These are phyloP conservation scores for Chamaecyparis obtusa DNA, from an alignment of 75 land plant species.

Conservation along the genomic window DNA sequence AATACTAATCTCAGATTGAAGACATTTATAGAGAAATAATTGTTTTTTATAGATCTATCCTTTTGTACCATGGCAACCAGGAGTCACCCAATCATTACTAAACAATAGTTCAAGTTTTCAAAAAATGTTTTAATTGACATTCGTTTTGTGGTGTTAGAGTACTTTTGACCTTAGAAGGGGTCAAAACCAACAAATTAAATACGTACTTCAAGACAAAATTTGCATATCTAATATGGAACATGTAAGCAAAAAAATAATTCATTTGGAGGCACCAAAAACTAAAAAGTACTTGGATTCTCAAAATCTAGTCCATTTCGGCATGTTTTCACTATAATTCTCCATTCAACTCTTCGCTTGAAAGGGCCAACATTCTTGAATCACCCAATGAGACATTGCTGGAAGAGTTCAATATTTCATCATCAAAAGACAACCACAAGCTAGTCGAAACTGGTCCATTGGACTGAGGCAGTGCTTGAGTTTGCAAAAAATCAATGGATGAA, in stretches of 20 bases:
- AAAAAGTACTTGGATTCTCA: slow-evolving; percentile 54
- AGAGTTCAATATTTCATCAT: slow-evolving; percentile 41
- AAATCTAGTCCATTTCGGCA: slow-evolving; percentile 62
- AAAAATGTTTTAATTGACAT: neutral
- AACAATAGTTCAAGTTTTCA: neutral
- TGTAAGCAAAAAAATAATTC: neutral
- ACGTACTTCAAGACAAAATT: neutral
- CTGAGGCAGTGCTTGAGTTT: slow-evolving; percentile 17
- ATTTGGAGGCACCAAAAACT: neutral
- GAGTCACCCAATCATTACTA: too few species aligned
- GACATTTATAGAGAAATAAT: neutral
- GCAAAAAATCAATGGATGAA: slow-evolving; percentile 57
- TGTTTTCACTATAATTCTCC: slow-evolving; percentile 55
- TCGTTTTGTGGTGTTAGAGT: neutral
- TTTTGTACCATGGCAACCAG: neutral
- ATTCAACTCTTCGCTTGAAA: slow-evolving; percentile 49
- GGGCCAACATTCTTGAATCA: slow-evolving; percentile 20
- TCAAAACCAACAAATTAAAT: neutral
- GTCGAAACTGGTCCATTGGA: slow-evolving; percentile 63
- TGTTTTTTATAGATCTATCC: neutral
- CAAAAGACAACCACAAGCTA: slow-evolving; percentile 72
- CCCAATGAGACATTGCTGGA: slow-evolving; percentile 32
- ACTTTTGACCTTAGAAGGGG: neutral
- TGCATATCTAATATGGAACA: neutral
- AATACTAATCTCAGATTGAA: neutral